Percentiles rank a stretch among this genome's conserved stretches.
Conservation (phyloP, 495 filamentous ascomycete species). For the Penicillium fimorum region DNA sequence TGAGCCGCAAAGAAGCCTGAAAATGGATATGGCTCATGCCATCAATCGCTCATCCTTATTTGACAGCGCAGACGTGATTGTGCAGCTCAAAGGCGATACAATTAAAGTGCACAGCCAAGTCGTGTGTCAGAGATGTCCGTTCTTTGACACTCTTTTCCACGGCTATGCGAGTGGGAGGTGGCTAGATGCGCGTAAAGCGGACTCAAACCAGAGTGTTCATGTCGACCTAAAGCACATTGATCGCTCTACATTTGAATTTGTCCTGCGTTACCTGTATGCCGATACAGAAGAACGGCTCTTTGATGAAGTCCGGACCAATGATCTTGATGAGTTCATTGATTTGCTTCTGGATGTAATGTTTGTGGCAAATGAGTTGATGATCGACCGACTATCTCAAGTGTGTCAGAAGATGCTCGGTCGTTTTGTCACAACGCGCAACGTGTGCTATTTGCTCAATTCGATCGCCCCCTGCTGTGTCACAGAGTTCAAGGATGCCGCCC, state of each 20-base stretch:
- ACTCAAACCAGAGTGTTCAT: slow-evolving; percentile 53
- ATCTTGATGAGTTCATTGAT: slow-evolving; percentile 81
- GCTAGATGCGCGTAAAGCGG: slow-evolving; percentile 65
- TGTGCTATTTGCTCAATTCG: slow-evolving; percentile 77
- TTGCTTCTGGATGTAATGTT: slow-evolving; percentile 89
- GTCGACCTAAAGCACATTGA: slow-evolving; percentile 84
- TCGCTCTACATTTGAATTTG: slow-evolving; percentile 67
- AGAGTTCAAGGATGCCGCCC: slow-evolving; percentile 81
- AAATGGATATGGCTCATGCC: slow-evolving; percentile 65
- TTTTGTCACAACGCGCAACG: slow-evolving; percentile 84
- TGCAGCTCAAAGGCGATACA: slow-evolving; percentile 69
- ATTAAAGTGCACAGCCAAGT: slow-evolving; percentile 72
- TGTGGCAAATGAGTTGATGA: slow-evolving; percentile 90
- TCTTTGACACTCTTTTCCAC: slow-evolving; percentile 85
- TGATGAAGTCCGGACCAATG: slow-evolving; percentile 65
- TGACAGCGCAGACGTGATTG: slow-evolving; percentile 67
- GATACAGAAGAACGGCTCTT: slow-evolving; percentile 81
- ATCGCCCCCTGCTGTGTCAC: slow-evolving; percentile 77
- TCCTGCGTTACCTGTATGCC: slow-evolving; percentile 79
- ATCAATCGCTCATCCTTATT: slow-evolving; percentile 67
- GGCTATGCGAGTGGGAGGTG: slow-evolving; percentile 81
- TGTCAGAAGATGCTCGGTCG: slow-evolving; percentile 86
- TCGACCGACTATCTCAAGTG: slow-evolving; percentile 83
- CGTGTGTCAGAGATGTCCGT: slow-evolving; percentile 82
- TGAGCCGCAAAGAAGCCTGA: slow-evolving; percentile 58